Percentiles rank a stretch among this genome's conserved stretches.
Conservation (phyloP, 2,329 filamentous ascomycete genomes). For the Pseudomassariella vexata region DNA sequence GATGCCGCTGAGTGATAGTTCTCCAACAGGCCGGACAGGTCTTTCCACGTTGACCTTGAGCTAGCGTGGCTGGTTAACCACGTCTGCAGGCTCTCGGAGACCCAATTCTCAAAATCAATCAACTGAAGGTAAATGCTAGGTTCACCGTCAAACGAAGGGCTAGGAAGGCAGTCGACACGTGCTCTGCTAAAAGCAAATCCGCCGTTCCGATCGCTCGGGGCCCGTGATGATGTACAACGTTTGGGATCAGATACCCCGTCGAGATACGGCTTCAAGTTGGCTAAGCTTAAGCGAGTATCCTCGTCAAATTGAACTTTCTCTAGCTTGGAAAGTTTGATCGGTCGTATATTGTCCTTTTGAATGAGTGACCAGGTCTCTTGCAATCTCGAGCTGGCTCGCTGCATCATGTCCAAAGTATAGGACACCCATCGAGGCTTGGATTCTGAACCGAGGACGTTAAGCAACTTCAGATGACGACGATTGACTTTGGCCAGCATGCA, state of each 20-base stretch:
- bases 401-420: not conserved
- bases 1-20: not conserved
- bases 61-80: not conserved
- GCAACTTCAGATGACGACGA: conserved; percentile 2
- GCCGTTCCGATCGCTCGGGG: no score
- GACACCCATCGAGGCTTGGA: not conserved
- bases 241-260: no score
- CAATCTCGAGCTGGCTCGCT: no score
- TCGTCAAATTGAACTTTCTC: no score
- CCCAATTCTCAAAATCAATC: conserved; percentile 3
- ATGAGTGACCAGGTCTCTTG: no score
- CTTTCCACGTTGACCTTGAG: not conserved
- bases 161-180: not conserved
- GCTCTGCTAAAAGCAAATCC: not conserved
- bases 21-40: not conserved
- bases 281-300: no score
- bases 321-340: no score
- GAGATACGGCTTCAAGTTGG: no score
- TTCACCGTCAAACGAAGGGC: not conserved
- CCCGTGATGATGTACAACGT: no score
- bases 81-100: not conserved
- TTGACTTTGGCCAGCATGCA: conserved; percentile 7
- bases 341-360: no score
- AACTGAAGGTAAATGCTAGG: not conserved
- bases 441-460: not conserved